Conservation (phyloP, 495 filamentous ascomycete species). For the Apiosordaria backusii region DNA sequence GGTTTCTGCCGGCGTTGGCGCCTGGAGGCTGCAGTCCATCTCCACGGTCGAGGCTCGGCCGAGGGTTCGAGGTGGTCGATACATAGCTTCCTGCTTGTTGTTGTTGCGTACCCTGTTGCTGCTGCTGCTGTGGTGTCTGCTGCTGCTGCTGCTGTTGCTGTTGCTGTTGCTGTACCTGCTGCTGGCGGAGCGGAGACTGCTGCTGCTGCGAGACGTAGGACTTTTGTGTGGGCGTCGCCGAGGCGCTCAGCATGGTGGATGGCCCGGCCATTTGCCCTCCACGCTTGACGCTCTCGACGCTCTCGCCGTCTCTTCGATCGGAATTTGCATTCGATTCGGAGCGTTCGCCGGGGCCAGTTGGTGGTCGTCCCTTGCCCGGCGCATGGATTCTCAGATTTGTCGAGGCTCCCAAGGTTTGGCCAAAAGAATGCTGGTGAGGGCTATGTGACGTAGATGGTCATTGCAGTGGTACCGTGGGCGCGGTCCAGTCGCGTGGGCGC, state of each 20-base stretch:
- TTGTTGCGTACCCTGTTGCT: conserved; percentile 5
- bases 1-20: conserved; percentile 39
- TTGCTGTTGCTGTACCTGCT: conserved; percentile 22
- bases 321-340: conserved; percentile 24
- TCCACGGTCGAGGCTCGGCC: conserved; percentile 45
- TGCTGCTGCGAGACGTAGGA: conserved; percentile 51
- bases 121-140: conserved; percentile 22
- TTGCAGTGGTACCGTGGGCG: not conserved
- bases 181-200: not conserved
- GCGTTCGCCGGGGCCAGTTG: conserved; percentile 10
- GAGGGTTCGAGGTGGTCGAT: conserved; percentile 28
- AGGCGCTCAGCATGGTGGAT: conserved; percentile 58
- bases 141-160: conserved; percentile 4
- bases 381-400: not conserved
- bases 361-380: conserved; percentile 6
- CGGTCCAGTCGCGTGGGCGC: conserved; percentile 10
- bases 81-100: conserved; percentile 24
- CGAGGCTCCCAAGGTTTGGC: not conserved
- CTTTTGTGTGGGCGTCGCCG: conserved; percentile 69
- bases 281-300: conserved; percentile 31
- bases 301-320: conserved; percentile 14
- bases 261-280: conserved; percentile 54
- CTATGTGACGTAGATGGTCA: conserved; percentile 1
- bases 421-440: not conserved
- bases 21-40: conserved; percentile 50